Conservation (phyloP, 2,329 filamentous ascomycete genomes). For the Trichoderma citrinoviride region DNA sequence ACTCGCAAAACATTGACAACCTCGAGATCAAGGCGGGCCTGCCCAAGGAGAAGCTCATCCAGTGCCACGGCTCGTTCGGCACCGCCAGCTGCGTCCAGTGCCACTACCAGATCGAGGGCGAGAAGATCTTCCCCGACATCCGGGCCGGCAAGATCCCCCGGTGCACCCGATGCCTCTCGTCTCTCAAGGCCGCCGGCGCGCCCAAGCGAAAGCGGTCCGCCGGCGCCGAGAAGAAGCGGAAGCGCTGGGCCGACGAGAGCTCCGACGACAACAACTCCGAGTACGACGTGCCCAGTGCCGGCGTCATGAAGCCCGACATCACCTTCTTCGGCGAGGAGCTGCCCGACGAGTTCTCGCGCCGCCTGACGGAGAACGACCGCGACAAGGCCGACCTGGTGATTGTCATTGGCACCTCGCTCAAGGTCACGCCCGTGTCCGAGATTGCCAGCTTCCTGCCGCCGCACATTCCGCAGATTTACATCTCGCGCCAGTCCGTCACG, state of each 20-base stretch:
- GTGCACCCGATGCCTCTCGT: conserved; percentile 67
- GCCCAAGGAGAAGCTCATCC: conserved; percentile 74
- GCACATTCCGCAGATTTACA: conserved; percentile 86
- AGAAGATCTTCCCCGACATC: conserved; percentile 77
- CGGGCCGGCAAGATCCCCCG: conserved; percentile 71
- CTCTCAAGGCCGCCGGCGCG: conserved; percentile 39
- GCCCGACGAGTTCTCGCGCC: conserved; percentile 75
- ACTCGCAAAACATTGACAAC: conserved; percentile 98
- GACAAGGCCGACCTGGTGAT: conserved; percentile 83
- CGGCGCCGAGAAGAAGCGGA: conserved; percentile 42
- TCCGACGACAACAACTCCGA: conserved; percentile 48
- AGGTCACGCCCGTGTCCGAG: conserved; percentile 92
- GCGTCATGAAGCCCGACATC: conserved; percentile 95
- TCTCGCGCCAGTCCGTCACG: conserved; percentile 76
- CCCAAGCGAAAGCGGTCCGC: conserved; percentile 40
- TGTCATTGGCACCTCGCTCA: conserved; percentile 93
- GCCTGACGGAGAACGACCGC: conserved; percentile 78
- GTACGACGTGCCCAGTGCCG: conserved; percentile 60
- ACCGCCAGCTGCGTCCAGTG: conserved; percentile 88
- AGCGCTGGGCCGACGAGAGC: conserved; percentile 37
- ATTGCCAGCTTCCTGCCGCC: conserved; percentile 77
- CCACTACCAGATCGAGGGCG: conserved; percentile 67
- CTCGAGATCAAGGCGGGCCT: conserved; percentile 87
- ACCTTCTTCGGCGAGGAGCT: conserved; percentile 95
- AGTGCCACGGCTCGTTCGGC: conserved; percentile 95